These are phyloP conservation scores for Xylaria sp. DNA, from an alignment of 2,329 filamentous ascomycete species.

Conservation along the genomic window DNA sequence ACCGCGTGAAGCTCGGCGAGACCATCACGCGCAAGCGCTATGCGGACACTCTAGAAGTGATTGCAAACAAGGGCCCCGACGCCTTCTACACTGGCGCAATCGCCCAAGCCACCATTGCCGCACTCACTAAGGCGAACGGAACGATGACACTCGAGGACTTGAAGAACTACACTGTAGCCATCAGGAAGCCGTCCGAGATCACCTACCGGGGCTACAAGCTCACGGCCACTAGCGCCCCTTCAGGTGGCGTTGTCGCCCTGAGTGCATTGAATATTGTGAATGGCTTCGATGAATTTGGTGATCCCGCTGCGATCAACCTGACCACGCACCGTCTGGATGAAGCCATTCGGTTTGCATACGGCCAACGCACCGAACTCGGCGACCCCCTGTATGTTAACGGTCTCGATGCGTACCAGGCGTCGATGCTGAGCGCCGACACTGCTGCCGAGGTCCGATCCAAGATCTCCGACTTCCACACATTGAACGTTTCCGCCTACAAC, in stretches of 20 bases:
- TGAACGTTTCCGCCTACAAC: constrained; percentile 57
- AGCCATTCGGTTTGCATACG: constrained; percentile 85
- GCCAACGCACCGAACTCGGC: constrained; percentile 75
- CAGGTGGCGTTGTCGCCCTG: constrained; percentile 77
- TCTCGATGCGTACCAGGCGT: constrained; percentile 70
- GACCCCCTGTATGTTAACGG: constrained; percentile 77
- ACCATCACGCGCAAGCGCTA: constrained; percentile 63
- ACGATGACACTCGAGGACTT: constrained; percentile 88
- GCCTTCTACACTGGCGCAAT: constrained; percentile 59
- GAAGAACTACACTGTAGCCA: constrained; percentile 74
- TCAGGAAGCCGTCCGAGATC: constrained; percentile 70
- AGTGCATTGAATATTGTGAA: constrained; percentile 79
- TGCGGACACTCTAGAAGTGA: constrained; percentile 64
- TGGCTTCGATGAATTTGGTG: constrained; percentile 74
- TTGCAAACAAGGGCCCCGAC: constrained; percentile 54
- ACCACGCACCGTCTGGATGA: constrained; percentile 86
- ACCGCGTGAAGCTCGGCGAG: constrained; percentile 49
- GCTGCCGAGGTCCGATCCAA: constrained; percentile 64
- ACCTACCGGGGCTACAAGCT: constrained; percentile 77
- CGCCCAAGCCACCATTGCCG: constrained; percentile 60
- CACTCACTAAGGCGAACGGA: constrained; percentile 71
- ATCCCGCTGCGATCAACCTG: constrained; percentile 63
- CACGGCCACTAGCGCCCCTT: constrained; percentile 74
- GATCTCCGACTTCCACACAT: constrained; percentile 56
- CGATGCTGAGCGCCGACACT: constrained; percentile 70